Evolutionary conservation across 2,329 filamentous ascomycete genomes (phyloP).

Genomic region (Aspergillus phoenicis): DNA sequence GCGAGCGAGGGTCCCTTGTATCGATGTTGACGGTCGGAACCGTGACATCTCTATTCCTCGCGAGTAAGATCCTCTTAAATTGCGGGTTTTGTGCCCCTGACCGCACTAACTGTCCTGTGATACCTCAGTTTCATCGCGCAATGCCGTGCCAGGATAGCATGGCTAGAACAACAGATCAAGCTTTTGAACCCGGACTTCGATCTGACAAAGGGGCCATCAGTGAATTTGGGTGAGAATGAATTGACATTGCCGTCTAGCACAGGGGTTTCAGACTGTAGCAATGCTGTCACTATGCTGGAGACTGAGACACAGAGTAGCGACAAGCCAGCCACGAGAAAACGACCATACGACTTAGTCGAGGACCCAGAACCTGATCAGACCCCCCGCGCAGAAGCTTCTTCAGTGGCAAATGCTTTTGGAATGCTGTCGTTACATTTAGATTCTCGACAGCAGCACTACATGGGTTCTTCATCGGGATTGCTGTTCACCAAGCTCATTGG

Average conservation of each 20-base stretch:
- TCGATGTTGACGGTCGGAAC: constrained; percentile 45
- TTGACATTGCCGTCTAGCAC: neutral
- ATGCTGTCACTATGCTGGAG: neutral
- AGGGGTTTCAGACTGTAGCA: neutral
- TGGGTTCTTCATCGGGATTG: constrained; percentile 42
- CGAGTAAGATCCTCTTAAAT: constrained; percentile 28
- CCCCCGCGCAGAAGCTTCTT: constrained; percentile 28
- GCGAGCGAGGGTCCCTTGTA: constrained; percentile 37
- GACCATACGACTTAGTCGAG: constrained; percentile 22
- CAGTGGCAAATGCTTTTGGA: constrained; percentile 40
- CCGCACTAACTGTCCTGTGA: neutral
- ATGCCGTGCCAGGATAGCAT: constrained; percentile 36
- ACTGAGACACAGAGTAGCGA: neutral
- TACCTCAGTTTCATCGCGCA: constrained; percentile 22
- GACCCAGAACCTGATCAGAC: constrained; percentile 19
- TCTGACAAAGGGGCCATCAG: constrained; percentile 29
- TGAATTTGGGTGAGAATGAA: constrained; percentile 23
- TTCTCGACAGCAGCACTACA: constrained; percentile 41
- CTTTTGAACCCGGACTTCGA: constrained; percentile 33
- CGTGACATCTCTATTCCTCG: constrained; percentile 38
- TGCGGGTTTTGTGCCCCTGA: neutral
- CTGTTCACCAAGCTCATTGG: constrained; percentile 37
- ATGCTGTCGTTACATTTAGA: constrained; percentile 44
- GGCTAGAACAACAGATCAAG: constrained; percentile 38
- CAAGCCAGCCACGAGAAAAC: constrained; percentile 8